Percentiles rank a stretch among this genome's conserved stretches.
Evolutionary conservation across 1,284 basidiomycete species (phyloP).

Genomic region (Pseudozyma tsukubaensis): DNA sequence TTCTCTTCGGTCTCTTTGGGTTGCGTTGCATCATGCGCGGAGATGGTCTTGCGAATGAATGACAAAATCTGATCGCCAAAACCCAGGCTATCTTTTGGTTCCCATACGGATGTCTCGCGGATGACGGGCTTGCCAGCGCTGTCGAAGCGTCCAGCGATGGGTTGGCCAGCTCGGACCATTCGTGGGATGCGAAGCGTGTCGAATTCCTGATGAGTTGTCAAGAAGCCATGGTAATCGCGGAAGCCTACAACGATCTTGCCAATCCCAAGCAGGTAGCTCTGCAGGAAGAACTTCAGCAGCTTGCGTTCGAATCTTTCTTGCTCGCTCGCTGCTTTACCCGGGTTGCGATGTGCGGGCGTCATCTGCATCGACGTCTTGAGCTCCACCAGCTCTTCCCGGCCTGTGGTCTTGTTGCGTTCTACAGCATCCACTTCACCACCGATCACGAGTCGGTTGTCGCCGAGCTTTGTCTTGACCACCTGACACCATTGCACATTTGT

Average conservation of each 20-base stretch:
- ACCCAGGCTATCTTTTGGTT: constrained; percentile 79
- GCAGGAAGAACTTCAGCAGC: constrained; percentile 84
- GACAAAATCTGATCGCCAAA: constrained; percentile 78
- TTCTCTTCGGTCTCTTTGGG: background rate
- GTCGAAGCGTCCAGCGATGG: constrained; percentile 75
- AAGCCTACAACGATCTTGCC: constrained; percentile 89
- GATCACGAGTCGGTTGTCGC: constrained; percentile 81
- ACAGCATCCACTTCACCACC: constrained; percentile 97
- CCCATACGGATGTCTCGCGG: constrained; percentile 82
- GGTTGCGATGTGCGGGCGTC: constrained; percentile 18
- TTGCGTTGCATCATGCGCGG: constrained; percentile 1
- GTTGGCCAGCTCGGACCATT: constrained; percentile 52
- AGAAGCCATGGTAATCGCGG: constrained; percentile 78
- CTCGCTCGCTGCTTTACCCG: constrained; percentile 12
- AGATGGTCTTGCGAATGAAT: constrained; percentile 71
- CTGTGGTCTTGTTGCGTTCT: constrained; percentile 9
- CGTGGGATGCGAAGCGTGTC: constrained; percentile 68
- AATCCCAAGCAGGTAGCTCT: constrained; percentile 91
- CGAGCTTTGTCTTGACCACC: constrained; percentile 89
- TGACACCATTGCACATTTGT: constrained; percentile 97
- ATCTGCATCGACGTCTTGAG: constrained; percentile 91
- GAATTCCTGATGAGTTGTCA: constrained; percentile 65
- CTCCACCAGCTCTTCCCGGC: constrained; percentile 76
- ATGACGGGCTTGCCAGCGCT: constrained; percentile 74
- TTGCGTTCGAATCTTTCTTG: constrained; percentile 79